Evolutionary conservation across 805 yeast genomes (phyloP), one percentile per base, ranked within the genome.

Genomic region (Schwanniomyces occidentalis): DNA sequence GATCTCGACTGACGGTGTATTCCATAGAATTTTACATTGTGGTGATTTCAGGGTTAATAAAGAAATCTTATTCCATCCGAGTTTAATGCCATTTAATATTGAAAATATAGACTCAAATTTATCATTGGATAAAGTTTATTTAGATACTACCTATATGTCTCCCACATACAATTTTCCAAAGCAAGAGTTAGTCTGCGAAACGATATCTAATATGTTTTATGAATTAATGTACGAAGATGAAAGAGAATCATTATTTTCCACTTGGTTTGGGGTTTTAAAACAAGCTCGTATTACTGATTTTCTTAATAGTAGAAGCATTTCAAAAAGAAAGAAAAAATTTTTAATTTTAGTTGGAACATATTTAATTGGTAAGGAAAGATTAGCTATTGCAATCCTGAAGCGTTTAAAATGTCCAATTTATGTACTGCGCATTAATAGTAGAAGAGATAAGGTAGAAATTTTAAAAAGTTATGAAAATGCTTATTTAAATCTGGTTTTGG

Each of bases 71-170:
- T 41, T 49, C 3, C 67, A 73, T 38, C 68, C 58, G 17, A 44
- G 40, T 35, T 50, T 60, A 29, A 15, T 8, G 4, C 48, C 44
- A 8, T 68, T 56, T 35, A 38, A 31, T 6, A 38, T 49, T 3
- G 38, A 26, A 5, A 39, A 34, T 8, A 23, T 24, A 10, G 28
- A 12, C 4, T 15, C 14, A 6, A 6, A 10, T 4, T 8, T 12
- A 7, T 23, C 14, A 7, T 35, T 87, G 16, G 80, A 87, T 48
- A 72, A 71, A 32, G 71, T 88, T 0, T 93, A 88, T 51, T 69
- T 93, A 14, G 99, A 93, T 55, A 93, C 97, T 0, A 93, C 99
- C 0, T 93, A 93, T 57, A 61, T 89, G 58, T 71, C 83, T 33
- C 89, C 95, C 0, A 65, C 63, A 20, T 80, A 86, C 46, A 72